These are phyloP conservation scores for Aspergillus niger DNA, from an alignment of 2,329 filamentous ascomycete genomes.

Conservation along the genomic window DNA sequence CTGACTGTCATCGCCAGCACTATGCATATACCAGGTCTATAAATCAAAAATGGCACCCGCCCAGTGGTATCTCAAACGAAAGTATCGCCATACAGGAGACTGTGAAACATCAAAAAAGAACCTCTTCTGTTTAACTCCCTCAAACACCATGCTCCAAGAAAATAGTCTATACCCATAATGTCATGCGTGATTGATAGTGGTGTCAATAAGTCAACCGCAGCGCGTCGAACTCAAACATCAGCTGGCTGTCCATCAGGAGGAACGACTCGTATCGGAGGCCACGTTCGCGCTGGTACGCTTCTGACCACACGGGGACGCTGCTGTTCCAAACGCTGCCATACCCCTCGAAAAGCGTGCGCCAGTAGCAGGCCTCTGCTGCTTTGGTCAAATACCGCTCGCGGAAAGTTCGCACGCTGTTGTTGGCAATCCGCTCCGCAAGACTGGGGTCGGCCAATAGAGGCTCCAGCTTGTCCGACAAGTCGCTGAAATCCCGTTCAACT, in stretches of 20 bases:
- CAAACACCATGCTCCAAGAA: not conserved
- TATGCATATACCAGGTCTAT: not conserved
- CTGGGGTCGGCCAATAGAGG: slow-evolving; percentile 39
- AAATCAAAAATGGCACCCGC: not conserved
- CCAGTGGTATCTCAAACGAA: not conserved
- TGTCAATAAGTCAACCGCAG: not conserved
- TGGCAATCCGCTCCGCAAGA: slow-evolving; percentile 47
- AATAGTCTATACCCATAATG: not conserved
- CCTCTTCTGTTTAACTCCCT: not conserved
- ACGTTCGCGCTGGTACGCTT: slow-evolving; percentile 11
- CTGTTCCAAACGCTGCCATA: slow-evolving; percentile 29
- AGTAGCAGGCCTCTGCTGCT: slow-evolving; percentile 55
- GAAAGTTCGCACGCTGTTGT: slow-evolving; percentile 48
- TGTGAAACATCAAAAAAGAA: not conserved
- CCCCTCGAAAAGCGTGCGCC: slow-evolving; percentile 46
- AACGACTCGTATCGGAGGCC: slow-evolving; percentile 36
- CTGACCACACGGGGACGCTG: slow-evolving; percentile 13
- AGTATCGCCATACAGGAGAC: not conserved
- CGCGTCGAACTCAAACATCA: slow-evolving; percentile 27
- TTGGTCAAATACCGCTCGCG: slow-evolving; percentile 54
- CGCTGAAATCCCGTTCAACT: slow-evolving; percentile 56
- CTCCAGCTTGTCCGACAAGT: slow-evolving; percentile 46
- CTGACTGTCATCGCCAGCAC: not conserved
- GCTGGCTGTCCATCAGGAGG: slow-evolving; percentile 27
- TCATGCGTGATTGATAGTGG: not conserved